A percentile compares a stretch with the other conserved stretches of the same genome.
phyloP scores from a whole-genome alignment of 371 early-diverging fungal species.

The Dichotomocladium elegans region DNA sequence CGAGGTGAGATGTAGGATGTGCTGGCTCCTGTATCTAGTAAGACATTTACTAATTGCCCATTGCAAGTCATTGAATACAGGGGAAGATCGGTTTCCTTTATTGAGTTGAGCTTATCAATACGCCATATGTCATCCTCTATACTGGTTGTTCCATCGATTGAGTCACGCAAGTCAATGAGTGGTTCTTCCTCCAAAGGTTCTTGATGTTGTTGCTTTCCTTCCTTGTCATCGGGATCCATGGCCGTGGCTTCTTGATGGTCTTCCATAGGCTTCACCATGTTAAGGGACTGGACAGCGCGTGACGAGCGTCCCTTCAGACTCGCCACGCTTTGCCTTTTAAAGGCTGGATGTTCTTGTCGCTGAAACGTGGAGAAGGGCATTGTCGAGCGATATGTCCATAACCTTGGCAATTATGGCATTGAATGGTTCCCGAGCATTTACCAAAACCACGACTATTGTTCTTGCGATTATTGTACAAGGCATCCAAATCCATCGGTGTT shows the following conservation, averaged over 20 bases:
- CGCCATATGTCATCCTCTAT: background rate
- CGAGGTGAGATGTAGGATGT: background rate
- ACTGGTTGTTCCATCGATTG: background rate
- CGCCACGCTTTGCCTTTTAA: background rate
- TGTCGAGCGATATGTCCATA: background rate
- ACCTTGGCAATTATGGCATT: background rate
- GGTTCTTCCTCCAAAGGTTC: background rate
- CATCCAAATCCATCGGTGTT: constrained; percentile 2
- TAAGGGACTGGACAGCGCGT: background rate
- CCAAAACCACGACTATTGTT: background rate
- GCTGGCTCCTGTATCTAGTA: constrained; percentile 4
- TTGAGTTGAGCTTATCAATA: background rate
- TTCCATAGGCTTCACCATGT: background rate
- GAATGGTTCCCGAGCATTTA: background rate
- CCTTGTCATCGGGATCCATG: background rate
- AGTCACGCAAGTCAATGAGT: background rate
- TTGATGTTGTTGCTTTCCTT: background rate
- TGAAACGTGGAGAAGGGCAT: background rate
- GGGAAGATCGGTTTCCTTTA: background rate
- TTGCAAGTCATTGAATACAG: background rate
- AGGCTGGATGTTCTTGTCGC: background rate
- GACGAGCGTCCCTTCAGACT: background rate
- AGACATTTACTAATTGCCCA: background rate
- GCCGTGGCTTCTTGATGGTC: background rate
- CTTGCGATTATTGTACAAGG: background rate